These are phyloP conservation scores for Talaromyces funiculosus DNA, from an alignment of 2,329 filamentous ascomycete species.

Conservation along the genomic window DNA sequence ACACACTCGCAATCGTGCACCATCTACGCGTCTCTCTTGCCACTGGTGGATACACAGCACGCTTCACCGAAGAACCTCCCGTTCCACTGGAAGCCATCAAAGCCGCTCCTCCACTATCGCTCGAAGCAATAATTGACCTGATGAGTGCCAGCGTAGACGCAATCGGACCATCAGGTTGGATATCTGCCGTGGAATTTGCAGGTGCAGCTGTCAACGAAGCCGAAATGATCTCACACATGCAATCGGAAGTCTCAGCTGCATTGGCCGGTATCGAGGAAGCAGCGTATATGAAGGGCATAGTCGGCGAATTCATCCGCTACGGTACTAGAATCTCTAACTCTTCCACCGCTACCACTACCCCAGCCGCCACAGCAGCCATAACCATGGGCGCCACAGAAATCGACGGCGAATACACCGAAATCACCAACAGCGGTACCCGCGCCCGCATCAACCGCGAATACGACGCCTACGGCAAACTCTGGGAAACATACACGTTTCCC, in stretches of 20 bases:
- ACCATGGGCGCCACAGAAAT: conserved; percentile 33
- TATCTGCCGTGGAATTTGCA: conserved; percentile 32
- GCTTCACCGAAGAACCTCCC: conserved; percentile 37
- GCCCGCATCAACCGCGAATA: conserved; percentile 13
- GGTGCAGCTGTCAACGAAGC: conserved; percentile 34
- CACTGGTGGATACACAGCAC: conserved; percentile 38
- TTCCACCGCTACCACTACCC: conserved; percentile 9
- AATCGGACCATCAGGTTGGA: conserved; percentile 45
- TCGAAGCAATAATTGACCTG: conserved; percentile 36
- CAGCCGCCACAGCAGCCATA: conserved; percentile 12
- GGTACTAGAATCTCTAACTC: conserved; percentile 10
- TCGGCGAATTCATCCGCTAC: conserved; percentile 43
- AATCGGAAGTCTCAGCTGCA: conserved; percentile 44
- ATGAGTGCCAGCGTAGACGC: conserved; percentile 44
- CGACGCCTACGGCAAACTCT: conserved; percentile 12
- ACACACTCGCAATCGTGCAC: conserved; percentile 37
- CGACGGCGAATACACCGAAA: conserved; percentile 36
- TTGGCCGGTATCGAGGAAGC: conserved; percentile 45
- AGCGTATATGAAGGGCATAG: conserved; percentile 42
- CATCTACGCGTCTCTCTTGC: conserved; percentile 41
- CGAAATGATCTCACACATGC: conserved; percentile 44
- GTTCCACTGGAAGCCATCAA: conserved; percentile 30
- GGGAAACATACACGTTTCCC: conserved; percentile 19
- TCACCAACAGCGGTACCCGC: conserved; percentile 19
- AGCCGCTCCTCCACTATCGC: conserved; percentile 32